Evolutionary conservation across 2,329 filamentous ascomycete genomes (phyloP).

Genomic region (Cladosporium sp.): DNA sequence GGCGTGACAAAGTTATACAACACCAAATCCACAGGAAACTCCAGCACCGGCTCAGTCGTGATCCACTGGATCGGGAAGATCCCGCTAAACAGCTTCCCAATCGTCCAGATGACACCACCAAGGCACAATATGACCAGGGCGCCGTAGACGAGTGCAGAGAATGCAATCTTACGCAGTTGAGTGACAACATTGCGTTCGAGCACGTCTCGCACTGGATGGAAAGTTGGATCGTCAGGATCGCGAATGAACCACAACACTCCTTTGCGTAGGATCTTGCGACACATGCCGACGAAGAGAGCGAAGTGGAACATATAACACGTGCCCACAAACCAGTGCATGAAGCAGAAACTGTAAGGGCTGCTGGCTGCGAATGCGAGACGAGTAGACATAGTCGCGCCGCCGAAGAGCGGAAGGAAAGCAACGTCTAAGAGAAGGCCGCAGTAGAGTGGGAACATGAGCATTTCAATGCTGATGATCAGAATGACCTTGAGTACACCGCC

Average conservation of each 20-base stretch:
- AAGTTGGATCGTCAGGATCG: constrained; percentile 96
- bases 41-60: constrained; percentile 85
- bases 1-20: constrained; percentile 98
- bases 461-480: constrained; percentile 97
- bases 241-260: constrained; percentile 97
- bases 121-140: constrained; percentile 89
- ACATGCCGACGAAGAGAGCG: constrained; percentile 97
- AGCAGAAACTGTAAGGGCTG: constrained; percentile 85
- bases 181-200: constrained; percentile 89
- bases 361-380: constrained; percentile 75
- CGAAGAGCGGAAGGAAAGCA: constrained; percentile 86
- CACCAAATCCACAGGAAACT: constrained; percentile 90
- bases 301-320: constrained; percentile 99
- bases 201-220: constrained; percentile 95
- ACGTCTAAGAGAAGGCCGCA: constrained; percentile 88
- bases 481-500: constrained; percentile 98
- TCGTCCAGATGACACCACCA: constrained; percentile 93
- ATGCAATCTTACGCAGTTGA: constrained; percentile 92
- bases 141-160: constrained; percentile 94
- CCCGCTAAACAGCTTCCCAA: constrained; percentile 66
- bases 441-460: constrained; percentile 95
- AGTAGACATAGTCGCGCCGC: constrained; percentile 73
- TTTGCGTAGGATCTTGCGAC: constrained; percentile 92
- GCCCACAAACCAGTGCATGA: constrained; percentile 98
- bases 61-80: constrained; percentile 93